Conservation (phyloP, 2,329 filamentous ascomycete species). For the Plenodomus tracheiphilus region DNA sequence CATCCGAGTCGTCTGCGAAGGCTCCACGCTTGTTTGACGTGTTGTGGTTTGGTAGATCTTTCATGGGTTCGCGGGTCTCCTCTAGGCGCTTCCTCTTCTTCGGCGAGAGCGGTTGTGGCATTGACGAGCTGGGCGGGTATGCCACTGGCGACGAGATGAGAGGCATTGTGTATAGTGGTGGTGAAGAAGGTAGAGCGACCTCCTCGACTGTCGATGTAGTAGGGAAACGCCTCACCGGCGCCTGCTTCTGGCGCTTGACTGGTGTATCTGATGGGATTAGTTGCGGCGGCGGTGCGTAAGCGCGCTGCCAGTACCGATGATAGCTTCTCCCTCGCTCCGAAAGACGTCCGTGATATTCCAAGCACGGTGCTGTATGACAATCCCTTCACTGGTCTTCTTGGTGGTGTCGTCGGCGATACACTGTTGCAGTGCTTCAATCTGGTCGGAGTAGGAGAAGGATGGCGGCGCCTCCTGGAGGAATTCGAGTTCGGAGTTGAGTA, state of each 20-base stretch:
- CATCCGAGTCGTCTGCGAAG: conserved; percentile 47
- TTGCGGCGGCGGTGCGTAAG: conserved; percentile 2
- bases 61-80: conserved; percentile 34
- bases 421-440: conserved; percentile 51
- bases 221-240: conserved; percentile 9
- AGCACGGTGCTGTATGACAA: conserved; percentile 57
- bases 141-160: conserved; percentile 62
- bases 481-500: conserved; percentile 52
- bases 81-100: conserved; percentile 44
- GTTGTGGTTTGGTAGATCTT: conserved; percentile 40
- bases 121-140: conserved; percentile 57
- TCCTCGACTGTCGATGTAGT: conserved; percentile 16
- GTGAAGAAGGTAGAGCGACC: conserved; percentile 43
- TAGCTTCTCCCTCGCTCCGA: conserved; percentile 52
- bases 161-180: conserved; percentile 62
- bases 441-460: conserved; percentile 48
- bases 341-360: conserved; percentile 54
- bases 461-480: conserved; percentile 20
- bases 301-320: conserved; percentile 34
- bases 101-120: conserved; percentile 38
- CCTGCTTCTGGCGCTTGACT: conserved; percentile 22
- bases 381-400: conserved; percentile 48
- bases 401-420: conserved; percentile 47
- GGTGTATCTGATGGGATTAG: conserved; percentile 41
- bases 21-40: conserved; percentile 39